Evolutionary conservation across 495 filamentous ascomycete species (phyloP).

Genomic region (Sphaerosporella brunnea): DNA sequence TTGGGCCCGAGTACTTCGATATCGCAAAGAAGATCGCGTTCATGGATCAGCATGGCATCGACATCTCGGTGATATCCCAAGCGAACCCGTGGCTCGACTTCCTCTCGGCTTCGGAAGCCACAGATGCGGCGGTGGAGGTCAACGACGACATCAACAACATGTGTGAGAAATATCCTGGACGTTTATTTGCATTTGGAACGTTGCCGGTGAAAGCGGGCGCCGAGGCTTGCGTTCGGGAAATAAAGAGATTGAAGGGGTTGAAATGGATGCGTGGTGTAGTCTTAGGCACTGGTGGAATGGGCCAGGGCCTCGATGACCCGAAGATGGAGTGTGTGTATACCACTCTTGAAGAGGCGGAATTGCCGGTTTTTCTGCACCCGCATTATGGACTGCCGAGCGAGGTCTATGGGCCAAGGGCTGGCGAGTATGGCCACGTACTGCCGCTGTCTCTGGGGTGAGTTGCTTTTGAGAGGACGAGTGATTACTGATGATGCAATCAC

Average conservation of each 20-base stretch:
- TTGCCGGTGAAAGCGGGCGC: constrained; percentile 56
- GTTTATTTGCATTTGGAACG: constrained; percentile 65
- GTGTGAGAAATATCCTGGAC: constrained; percentile 40
- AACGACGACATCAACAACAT: constrained; percentile 60
- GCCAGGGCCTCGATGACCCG: constrained; percentile 65
- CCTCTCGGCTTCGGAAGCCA: constrained; percentile 40
- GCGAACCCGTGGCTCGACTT: constrained; percentile 97
- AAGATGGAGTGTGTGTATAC: constrained; percentile 49
- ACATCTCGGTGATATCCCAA: constrained; percentile 68
- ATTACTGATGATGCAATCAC: no score
- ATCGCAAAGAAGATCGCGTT: constrained; percentile 57
- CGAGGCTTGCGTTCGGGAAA: constrained; percentile 43
- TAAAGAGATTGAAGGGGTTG: constrained; percentile 41
- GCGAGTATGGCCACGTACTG: constrained; percentile 73
- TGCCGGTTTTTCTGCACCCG: constrained; percentile 72
- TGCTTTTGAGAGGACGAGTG: not conserved
- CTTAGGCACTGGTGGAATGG: constrained; percentile 70
- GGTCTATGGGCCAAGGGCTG: constrained; percentile 55
- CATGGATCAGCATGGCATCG: constrained; percentile 70
- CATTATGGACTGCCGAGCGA: constrained; percentile 73
- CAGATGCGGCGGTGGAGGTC: constrained; percentile 41
- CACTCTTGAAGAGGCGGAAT: constrained; percentile 42
- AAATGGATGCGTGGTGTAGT: constrained; percentile 66
- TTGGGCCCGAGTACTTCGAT: constrained; percentile 28
- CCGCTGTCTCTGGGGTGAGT: constrained; percentile 53